Evolutionary conservation across 164 flowering plant species (phyloP), one percentile per base, ranked within the genome.

Genomic region (Dillenia suffruticosa): DNA sequence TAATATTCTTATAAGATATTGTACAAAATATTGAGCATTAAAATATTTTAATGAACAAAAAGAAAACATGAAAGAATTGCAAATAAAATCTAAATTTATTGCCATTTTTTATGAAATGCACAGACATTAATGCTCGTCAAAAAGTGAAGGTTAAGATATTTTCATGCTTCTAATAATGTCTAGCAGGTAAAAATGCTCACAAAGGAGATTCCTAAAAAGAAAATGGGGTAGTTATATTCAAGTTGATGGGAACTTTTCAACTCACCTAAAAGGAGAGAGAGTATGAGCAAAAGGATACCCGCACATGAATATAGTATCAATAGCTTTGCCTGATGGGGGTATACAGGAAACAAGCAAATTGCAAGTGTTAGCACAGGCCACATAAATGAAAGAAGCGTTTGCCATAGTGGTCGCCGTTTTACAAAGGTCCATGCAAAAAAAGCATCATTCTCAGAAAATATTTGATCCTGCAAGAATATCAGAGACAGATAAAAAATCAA

Each of bases 361-460:
- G 97, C 98, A 7, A 94, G 82, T 0, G 98, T 94, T 80, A 88
- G 76, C 62, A 94, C 86, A 46, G 97, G 98, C 97, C 97, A 91
- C 67, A 74, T 74, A 70, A 94, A 89, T 61, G 98, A 87, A 63
- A 94, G 90, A 71, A 94, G 83, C 10, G 98, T 94, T 77, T 94
- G 98, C 98, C 98, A 94, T 14, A 94, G 65, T 8, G 98, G 98
- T 43, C 79, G 68, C 52, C 90, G 70, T 66, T 86, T 94, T 44
- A 74, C 95, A 73, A 89, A 94, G 14, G 96, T 80, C 98, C 98
- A 94, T 19, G 96, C 96, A 72, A 87, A 94, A 67, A 94, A 94
- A 51, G 98, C 93, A 81, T 91, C 98, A 76, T 80, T 89, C 11
- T 91, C 96, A 12, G 98, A 91, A 65, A 94, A 94, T 11, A 79